phyloP scores from a whole-genome alignment of 192 early-diverging fungal species.

The Cladochytrium replicatum region DNA sequence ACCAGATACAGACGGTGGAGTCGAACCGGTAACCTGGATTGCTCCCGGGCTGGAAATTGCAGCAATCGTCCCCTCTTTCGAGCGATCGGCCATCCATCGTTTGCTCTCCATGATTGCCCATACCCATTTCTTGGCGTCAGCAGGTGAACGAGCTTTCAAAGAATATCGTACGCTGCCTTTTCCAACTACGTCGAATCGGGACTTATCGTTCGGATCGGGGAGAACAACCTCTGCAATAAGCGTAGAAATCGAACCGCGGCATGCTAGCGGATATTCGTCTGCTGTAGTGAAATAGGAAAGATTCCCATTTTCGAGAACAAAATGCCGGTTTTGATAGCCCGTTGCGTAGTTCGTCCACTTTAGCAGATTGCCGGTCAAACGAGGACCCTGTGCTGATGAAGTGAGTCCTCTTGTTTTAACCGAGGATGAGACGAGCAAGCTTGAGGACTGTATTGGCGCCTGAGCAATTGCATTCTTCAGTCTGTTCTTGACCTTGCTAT shows the following conservation, averaged over 20 bases:
- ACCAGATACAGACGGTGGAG: too few relatives aligned
- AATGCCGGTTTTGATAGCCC: conserved; percentile 72
- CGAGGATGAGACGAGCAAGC: conserved; percentile 25
- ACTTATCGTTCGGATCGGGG: conserved; percentile 50
- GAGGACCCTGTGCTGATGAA: conserved; percentile 48
- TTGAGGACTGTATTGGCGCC: conserved; percentile 23
- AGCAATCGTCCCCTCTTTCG: too few relatives aligned
- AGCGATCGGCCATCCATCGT: conserved; percentile 45
- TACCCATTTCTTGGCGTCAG: conserved; percentile 76
- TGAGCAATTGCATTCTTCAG: conserved; percentile 23
- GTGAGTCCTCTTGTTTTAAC: conserved; percentile 15
- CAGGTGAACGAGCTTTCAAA: conserved; percentile 52
- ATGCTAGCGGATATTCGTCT: conserved; percentile 62
- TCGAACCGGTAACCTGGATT: too few relatives aligned
- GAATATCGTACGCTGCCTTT: conserved; percentile 66
- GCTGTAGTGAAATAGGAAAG: conserved; percentile 76
- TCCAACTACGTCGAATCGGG: conserved; percentile 67
- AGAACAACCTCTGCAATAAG: conserved; percentile 56
- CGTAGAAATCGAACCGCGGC: conserved; percentile 71
- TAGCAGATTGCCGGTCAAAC: conserved; percentile 50
- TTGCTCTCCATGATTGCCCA: conserved; percentile 67
- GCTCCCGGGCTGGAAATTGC: too few relatives aligned
- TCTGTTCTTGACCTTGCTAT: conserved; percentile 16
- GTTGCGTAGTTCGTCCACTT: conserved; percentile 84
- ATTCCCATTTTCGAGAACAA: conserved; percentile 68